Base-by-base conservation (phyloP, 2,329 filamentous ascomycete genomes). In the Fusarium oligoseptatum region DNA sequence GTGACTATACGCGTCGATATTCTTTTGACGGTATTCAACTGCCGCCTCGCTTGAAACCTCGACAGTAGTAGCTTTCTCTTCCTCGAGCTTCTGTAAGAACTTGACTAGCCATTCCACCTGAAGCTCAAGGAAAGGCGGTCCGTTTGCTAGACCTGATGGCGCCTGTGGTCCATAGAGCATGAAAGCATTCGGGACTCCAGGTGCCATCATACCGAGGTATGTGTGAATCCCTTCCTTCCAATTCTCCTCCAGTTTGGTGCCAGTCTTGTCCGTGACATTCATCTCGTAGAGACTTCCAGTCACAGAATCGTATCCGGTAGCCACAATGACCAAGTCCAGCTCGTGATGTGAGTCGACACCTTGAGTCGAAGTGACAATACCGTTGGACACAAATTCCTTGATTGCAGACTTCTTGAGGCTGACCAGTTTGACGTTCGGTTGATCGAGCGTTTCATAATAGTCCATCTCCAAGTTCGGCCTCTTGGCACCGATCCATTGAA, bases 381-480 rank as follows among this genome's bases (percentile, higher is more conserved):
- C 87, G 0, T 67, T 80, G 2, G 78, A 75, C 0, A 80, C 83
- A 29, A 88, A 82, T 10, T 80, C 75, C 6, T 76, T 77, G 66
- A 90, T 87, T 0, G 84, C 81, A 3, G 83, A 84, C 10, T 81
- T 75, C 12, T 84, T 85, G 17, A 88, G 72, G 55, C 86, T 81
- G 2, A 89, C 85, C 15, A 88, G 75, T 52, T 86, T 80, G 3
- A 89, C 86, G 36, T 87, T 84, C 0, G 81, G 78, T 20, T 82
- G 82, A 69, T 88, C 84, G 63, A 86, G 83, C 4, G 84, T 81
- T 68, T 90, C 88, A 71, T 86, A 90, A 75, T 87, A 89, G 45
- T 82, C 79, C 37, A 85, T 80, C 70, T 90, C 88, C 0, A 89
- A 81, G 1, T 80, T 83, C 4, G 81, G 82, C 0, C 87, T 82